A percentile compares a stretch with the other conserved stretches of the same genome.
Evolutionary conservation across 352 stramenopile genomes (phyloP).

Genomic region (Halophytophthora polymorphica): DNA sequence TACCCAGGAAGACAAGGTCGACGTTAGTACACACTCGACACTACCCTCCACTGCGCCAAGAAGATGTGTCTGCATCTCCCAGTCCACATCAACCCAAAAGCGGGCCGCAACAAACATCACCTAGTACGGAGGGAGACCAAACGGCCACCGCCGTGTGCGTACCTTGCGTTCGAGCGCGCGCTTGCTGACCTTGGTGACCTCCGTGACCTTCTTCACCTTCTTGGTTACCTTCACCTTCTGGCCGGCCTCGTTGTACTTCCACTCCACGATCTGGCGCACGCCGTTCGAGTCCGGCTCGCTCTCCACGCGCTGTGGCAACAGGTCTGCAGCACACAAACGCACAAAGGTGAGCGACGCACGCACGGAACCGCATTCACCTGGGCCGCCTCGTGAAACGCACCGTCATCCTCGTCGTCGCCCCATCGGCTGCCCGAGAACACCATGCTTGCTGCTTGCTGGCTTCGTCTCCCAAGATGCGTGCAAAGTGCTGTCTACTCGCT

Average conservation of each 20-base stretch:
- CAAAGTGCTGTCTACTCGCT: too few relatives aligned
- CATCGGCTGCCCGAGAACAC: slow-evolving; percentile 59
- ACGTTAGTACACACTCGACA: background rate
- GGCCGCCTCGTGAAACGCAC: slow-evolving; percentile 16
- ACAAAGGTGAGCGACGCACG: background rate
- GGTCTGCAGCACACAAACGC: slow-evolving; percentile 24
- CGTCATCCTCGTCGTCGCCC: slow-evolving; percentile 67
- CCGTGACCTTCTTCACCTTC: slow-evolving; percentile 85
- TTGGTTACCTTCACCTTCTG: slow-evolving; percentile 91
- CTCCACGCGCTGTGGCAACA: slow-evolving; percentile 78
- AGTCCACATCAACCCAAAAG: background rate
- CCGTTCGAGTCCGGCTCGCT: slow-evolving; percentile 79
- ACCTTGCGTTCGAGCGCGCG: slow-evolving; percentile 72
- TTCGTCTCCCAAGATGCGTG: too few relatives aligned
- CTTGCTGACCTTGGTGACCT: slow-evolving; percentile 84
- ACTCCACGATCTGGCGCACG: slow-evolving; percentile 86
- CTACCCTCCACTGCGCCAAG: too few relatives aligned
- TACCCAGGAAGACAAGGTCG: background rate
- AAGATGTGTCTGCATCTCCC: too few relatives aligned
- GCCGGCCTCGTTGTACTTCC: slow-evolving; percentile 86
- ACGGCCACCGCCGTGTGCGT: background rate
- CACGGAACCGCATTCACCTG: background rate
- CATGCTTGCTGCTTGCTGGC: slow-evolving; percentile 29
- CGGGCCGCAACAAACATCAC: background rate
- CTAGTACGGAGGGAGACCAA: background rate